Conservation (phyloP, 345 rosid genomes). For the Gossypium thurberi region DNA sequence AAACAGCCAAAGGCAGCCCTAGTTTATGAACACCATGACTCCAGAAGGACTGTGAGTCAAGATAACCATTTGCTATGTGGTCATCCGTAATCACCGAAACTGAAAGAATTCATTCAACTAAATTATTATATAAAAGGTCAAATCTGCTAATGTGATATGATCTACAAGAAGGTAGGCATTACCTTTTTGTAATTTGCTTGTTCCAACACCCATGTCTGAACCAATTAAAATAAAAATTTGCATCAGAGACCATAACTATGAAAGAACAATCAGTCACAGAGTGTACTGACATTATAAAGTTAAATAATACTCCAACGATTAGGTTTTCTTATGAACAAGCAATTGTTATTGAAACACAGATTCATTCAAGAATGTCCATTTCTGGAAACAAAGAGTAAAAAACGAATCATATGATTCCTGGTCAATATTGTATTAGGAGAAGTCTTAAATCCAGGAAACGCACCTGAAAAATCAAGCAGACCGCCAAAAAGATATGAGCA, state of each 20-base stretch:
- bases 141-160: neutral
- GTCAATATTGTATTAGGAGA: neutral
- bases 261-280: neutral
- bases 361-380: neutral
- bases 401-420: neutral
- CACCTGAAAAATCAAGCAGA: slow-evolving; percentile 83
- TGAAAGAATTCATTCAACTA: neutral
- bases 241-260: neutral
- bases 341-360: neutral
- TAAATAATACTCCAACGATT: neutral
- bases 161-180: slow-evolving; percentile 19
- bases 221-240: neutral
- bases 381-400: neutral
- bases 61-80: neutral
- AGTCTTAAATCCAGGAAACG: slow-evolving; percentile 8
- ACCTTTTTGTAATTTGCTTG: slow-evolving; percentile 80
- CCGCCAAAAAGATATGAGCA: slow-evolving; percentile 58
- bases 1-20: neutral
- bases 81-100: neutral
- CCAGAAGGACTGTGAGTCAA: neutral
- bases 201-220: slow-evolving; percentile 74
- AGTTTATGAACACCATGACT: neutral
- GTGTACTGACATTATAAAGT: neutral
- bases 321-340: neutral
- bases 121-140: neutral